Evolutionary conservation across 495 filamentous ascomycete genomes (phyloP).

Genomic region (Neurospora sp.): DNA sequence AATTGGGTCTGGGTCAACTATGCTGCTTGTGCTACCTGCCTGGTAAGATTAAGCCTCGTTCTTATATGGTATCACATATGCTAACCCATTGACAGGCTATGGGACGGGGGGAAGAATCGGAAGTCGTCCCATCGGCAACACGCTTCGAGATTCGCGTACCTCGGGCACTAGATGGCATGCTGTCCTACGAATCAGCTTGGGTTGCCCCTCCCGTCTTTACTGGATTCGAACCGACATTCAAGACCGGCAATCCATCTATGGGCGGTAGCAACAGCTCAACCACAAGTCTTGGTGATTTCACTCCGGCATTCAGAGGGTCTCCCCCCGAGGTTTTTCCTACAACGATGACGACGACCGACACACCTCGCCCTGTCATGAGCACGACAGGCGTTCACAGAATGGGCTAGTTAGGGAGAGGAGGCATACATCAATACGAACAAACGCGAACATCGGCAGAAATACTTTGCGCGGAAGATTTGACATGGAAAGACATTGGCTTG

Average conservation of each 20-base stretch:
- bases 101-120: constrained; percentile 34
- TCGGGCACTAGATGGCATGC: constrained; percentile 29
- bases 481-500: not conserved
- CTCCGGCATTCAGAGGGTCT: not conserved
- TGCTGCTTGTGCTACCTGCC: constrained; percentile 44
- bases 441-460: not conserved
- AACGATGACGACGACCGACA: constrained; percentile 26
- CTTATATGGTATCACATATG: not conserved
- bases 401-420: not conserved
- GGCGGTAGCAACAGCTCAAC: constrained; percentile 1
- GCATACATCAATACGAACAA: not conserved
- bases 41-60: constrained; percentile 30
- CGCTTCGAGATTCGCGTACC: constrained; percentile 28
- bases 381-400: constrained; percentile 3
- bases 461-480: not conserved
- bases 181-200: constrained; percentile 8
- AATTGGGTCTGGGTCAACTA: constrained; percentile 55
- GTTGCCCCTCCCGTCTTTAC: not conserved
- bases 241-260: not conserved
- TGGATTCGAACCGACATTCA: not conserved
- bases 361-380: constrained; percentile 19
- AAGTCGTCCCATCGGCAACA: constrained; percentile 6
- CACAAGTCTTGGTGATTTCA: not conserved
- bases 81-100: constrained; percentile 24
- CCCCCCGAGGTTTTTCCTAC: constrained; percentile 7